These are phyloP conservation scores for Speleostelium caveatum DNA, from an alignment of 78 protist genomes.

Conservation along the genomic window DNA sequence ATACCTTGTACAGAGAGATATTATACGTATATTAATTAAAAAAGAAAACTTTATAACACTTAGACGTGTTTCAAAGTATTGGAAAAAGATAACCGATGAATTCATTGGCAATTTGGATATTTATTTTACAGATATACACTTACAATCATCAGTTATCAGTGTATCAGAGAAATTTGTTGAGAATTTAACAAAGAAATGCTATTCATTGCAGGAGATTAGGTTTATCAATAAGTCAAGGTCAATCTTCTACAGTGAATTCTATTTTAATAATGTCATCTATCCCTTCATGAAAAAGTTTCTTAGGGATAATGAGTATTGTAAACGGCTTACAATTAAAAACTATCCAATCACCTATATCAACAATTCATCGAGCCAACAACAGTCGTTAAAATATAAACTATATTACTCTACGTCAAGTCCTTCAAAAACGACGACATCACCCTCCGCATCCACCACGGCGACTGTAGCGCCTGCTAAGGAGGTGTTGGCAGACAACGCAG, in stretches of 20 bases:
- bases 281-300: constrained; percentile 15
- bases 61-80: constrained; percentile 13
- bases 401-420: constrained; percentile 7
- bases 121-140: constrained; percentile 27
- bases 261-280: constrained; percentile 21
- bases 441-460: not conserved
- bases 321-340: constrained; percentile 9
- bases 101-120: not conserved
- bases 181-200: not conserved
- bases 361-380: not conserved
- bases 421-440: not conserved
- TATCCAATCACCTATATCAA: constrained; percentile 25
- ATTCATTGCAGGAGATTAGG: constrained; percentile 3
- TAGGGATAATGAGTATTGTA: not conserved
- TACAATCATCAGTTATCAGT: constrained; percentile 9
- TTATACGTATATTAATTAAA: constrained; percentile 24
- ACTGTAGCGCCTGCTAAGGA: not conserved
- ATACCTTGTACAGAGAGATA: constrained; percentile 39
- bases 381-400: not conserved
- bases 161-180: constrained; percentile 32
- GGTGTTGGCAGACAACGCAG: not conserved
- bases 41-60: not conserved
- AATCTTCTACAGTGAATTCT: not conserved
- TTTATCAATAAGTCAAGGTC: constrained; percentile 20
- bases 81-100: constrained; percentile 27